Evolutionary conservation across 192 early-diverging fungal species (phyloP).

Genomic region (Geosiphon pyriformis): DNA sequence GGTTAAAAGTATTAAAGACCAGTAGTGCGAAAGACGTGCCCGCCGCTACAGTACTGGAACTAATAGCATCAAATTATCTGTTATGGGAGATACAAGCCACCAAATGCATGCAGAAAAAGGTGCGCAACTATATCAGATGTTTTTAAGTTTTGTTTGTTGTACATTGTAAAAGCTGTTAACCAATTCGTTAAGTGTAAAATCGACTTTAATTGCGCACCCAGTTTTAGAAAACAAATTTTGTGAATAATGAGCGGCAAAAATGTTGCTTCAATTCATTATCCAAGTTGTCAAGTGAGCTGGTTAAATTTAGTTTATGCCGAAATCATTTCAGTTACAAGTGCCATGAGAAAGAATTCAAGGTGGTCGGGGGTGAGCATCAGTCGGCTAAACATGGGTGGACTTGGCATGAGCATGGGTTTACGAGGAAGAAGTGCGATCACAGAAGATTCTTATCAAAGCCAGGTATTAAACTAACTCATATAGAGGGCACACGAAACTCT

Average conservation of each 20-base stretch:
- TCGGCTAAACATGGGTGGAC: conserved; percentile 49
- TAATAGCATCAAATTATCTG: no score
- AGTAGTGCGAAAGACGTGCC: no score
- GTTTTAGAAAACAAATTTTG: no score
- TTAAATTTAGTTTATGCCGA: conserved; percentile 66
- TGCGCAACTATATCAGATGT: background rate
- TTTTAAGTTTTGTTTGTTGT: background rate
- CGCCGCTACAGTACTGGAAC: no score
- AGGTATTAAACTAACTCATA: conserved; percentile 31
- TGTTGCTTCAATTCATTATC: background rate
- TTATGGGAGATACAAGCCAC: background rate
- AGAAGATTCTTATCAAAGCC: conserved; percentile 42
- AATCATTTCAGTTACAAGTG: conserved; percentile 66
- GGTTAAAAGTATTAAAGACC: no score
- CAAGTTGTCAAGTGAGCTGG: conserved; percentile 60
- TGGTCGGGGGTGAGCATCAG: conserved; percentile 62
- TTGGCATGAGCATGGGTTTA: conserved; percentile 57
- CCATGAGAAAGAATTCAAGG: conserved; percentile 78
- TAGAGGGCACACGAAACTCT: no score
- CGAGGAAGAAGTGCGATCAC: conserved; percentile 39
- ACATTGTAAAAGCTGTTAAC: background rate
- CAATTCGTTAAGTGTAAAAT: no score
- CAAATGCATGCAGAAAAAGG: background rate
- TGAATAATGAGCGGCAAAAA: no score
- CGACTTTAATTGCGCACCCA: no score